Evolutionary conservation across 805 yeast species (phyloP), one percentile per base, ranked within the genome.

Genomic region (Metschnikowia aberdeeniae): DNA sequence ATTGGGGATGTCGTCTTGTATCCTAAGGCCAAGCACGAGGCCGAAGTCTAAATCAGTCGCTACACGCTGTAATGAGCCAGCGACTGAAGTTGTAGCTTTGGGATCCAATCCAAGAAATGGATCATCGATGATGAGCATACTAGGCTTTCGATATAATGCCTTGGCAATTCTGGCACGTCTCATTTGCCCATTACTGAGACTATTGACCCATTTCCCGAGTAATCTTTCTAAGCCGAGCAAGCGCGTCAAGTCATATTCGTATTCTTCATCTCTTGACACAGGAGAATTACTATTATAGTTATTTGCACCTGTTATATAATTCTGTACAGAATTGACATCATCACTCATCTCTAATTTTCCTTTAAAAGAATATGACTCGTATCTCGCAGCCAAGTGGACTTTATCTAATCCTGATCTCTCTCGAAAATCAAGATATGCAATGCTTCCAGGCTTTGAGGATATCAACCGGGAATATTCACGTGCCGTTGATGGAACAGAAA

Each of bases 61-160:
- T 4, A 68, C 60, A 17, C 46, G 44, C 4, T 53, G 35, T 42
- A 88, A 65, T 0, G 84, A 77, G 0, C 67, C 57, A 13, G 88
- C 78, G 14, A 92, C 87, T 6, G 76, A 64, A 1, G 63, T 49
- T 0, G 87, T 70, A 10, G 95, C 90, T 1, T 63, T 59, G 0
- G 96, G 93, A 57, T 92, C 99, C 13, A 92, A 70, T 0, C 98
- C 99, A 34, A 93, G 63, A 56, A 89, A 92, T 8, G 97, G 97
- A 57, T 93, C 98, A 62, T 93, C 98, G 14, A 92, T 73, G 4
- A 92, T 60, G 43, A 89, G 65, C 27, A 89, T 52, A 36, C 72
- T 68, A 0, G 97, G 96, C 29, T 76, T 67, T 36, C 72, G 69
- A 44, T 88, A 73, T 35, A 93, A 56, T 0, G 89, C 81, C 49